Evolutionary conservation across 306 rosid genomes (phyloP).

Genomic region (Trichosanthes truncata): DNA sequence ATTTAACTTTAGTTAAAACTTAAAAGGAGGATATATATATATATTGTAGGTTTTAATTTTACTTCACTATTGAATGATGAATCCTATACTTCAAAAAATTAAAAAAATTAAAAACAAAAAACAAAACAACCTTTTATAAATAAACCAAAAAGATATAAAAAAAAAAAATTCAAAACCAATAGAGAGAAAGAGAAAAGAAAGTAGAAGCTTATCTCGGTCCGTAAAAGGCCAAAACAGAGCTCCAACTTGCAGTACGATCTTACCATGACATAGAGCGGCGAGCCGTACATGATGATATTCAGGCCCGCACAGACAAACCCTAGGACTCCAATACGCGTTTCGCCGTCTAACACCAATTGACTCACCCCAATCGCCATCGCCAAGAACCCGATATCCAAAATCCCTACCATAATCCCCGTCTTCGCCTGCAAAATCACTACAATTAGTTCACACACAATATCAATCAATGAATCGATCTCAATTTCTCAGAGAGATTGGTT

Average conservation of each 20-base stretch:
- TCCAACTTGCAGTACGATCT: background rate
- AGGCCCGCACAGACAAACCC: conserved; percentile 7
- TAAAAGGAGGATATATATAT: too few relatives aligned
- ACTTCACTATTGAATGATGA: too few relatives aligned
- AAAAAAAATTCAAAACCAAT: too few relatives aligned
- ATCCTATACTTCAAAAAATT: too few relatives aligned
- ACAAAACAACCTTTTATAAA: too few relatives aligned
- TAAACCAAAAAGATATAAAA: too few relatives aligned
- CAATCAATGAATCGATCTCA: background rate
- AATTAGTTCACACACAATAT: background rate
- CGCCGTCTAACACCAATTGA: background rate
- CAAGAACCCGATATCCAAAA: background rate
- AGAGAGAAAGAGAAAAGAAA: too few relatives aligned
- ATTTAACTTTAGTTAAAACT: too few relatives aligned
- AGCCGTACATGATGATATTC: background rate
- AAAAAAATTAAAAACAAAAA: too few relatives aligned
- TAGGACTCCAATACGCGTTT: background rate
- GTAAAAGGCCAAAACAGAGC: too few relatives aligned
- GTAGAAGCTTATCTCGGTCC: too few relatives aligned
- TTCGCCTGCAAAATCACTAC: background rate
- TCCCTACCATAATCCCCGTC: conserved; percentile 3
- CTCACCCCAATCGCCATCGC: background rate
- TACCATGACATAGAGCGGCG: conserved; percentile 9
- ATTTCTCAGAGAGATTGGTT: background rate
- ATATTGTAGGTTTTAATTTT: too few relatives aligned